Evolutionary conservation across 352 stramenopile species (phyloP).

Genomic region (Globisporangium perplexum): DNA sequence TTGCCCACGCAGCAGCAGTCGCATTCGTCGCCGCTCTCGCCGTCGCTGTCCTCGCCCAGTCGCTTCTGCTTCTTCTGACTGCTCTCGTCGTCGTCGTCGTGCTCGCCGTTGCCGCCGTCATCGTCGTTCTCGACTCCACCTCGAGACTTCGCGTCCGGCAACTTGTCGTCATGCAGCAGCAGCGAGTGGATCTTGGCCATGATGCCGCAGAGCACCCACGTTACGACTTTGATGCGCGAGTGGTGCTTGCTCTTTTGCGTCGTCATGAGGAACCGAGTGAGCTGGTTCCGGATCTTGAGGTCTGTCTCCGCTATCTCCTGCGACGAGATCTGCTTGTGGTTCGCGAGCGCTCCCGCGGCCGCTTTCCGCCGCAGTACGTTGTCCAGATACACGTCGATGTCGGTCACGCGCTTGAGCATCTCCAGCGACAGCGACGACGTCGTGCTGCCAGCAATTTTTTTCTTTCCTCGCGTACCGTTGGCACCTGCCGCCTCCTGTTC

Average conservation of each 20-base stretch:
- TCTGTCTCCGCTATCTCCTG: slow-evolving; percentile 71
- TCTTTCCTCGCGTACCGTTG: background rate
- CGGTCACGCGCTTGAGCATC: slow-evolving; percentile 74
- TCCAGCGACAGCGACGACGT: slow-evolving; percentile 62
- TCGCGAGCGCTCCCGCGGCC: slow-evolving; percentile 21
- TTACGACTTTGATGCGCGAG: slow-evolving; percentile 79
- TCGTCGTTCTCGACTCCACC: slow-evolving; percentile 18
- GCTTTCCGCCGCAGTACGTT: slow-evolving; percentile 67
- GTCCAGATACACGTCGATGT: slow-evolving; percentile 81
- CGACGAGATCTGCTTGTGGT: slow-evolving; percentile 44
- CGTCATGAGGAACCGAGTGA: slow-evolving; percentile 64
- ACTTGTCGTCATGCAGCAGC: slow-evolving; percentile 62
- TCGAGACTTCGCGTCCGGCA: slow-evolving; percentile 26
- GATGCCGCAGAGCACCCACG: slow-evolving; percentile 81
- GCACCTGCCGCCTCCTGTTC: background rate
- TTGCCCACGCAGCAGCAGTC: slow-evolving; percentile 69
- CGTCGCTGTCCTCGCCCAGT: slow-evolving; percentile 14
- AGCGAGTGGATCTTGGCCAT: slow-evolving; percentile 82
- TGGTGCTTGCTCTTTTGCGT: slow-evolving; percentile 77
- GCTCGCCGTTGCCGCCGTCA: slow-evolving; percentile 17
- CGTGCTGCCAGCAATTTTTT: slow-evolving; percentile 4
- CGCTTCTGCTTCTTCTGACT: slow-evolving; percentile 16
- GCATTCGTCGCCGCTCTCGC: slow-evolving; percentile 70
- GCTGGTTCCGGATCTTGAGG: slow-evolving; percentile 69
- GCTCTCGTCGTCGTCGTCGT: slow-evolving; percentile 26